Percentiles rank a stretch among this genome's conserved stretches.
Conservation (phyloP, 2,329 filamentous ascomycete species). For the Myriosclerotinia curreyana region DNA sequence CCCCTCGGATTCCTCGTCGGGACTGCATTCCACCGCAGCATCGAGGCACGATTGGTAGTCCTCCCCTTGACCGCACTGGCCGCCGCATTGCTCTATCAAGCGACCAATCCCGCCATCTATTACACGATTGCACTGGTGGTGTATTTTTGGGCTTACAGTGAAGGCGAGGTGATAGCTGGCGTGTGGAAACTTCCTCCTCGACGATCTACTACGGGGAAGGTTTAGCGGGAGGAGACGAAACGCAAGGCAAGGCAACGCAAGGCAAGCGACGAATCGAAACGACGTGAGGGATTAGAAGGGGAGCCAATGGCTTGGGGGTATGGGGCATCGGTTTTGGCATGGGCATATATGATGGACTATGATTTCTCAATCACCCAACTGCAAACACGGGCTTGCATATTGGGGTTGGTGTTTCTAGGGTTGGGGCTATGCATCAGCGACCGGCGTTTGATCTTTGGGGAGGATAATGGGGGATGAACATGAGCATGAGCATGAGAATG, state of each 20-base stretch:
- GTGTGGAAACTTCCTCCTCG: slow-evolving; percentile 37
- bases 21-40: slow-evolving; percentile 74
- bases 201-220: slow-evolving; percentile 29
- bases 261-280: no score
- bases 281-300: background rate
- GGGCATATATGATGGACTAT: slow-evolving; percentile 13
- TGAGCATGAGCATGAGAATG: background rate
- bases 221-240: no score
- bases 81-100: slow-evolving; percentile 81
- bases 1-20: slow-evolving; percentile 76
- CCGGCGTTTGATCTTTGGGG: slow-evolving; percentile 10
- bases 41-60: slow-evolving; percentile 79
- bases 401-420: slow-evolving; percentile 2
- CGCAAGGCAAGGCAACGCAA: no score
- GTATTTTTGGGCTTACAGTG: slow-evolving; percentile 96
- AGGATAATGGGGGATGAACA: background rate
- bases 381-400: slow-evolving; percentile 8
- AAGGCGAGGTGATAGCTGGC: slow-evolving; percentile 73
- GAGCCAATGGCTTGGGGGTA: background rate
- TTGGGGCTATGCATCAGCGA: slow-evolving; percentile 15
- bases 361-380: slow-evolving; percentile 2
- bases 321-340: background rate
- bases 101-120: slow-evolving; percentile 87
- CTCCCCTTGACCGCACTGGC: slow-evolving; percentile 75
- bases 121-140: slow-evolving; percentile 81